Evolutionary conservation across 202 grass and related monocot genomes (phyloP), one percentile per base, ranked within the genome.

Genomic region (Zoysia matrella): DNA sequence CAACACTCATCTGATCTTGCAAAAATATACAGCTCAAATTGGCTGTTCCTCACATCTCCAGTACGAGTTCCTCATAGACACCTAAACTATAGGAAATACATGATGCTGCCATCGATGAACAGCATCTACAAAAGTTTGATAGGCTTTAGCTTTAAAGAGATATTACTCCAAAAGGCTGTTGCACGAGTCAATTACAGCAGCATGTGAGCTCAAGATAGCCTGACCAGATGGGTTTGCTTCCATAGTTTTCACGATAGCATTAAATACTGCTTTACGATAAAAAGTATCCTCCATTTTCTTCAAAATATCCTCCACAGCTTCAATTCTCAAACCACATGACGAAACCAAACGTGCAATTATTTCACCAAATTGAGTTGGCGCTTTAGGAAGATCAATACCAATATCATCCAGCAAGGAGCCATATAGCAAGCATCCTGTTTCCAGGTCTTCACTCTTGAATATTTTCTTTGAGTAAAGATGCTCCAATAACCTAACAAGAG

Each of bases 21-120:
- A 93, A 92, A 94, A 94, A 90, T 90, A 93, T 86, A 97, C 87
- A 94, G 82, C 91, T 90, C 94, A 91, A 92, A 89, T 79, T 88
- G 82, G 83, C 78, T 83, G 80, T 91, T 92, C 81, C 89, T 88
- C 87, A 80, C 85, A 90, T 80, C 84, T 82, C 65, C 75, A 81
- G 67, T 62, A 82, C 48, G 71, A 86, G 81, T 91, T 89, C 78
- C 86, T 87, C 74, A 65, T 68, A 60, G 80, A 66, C 64, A 83
- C 48, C 74, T 86, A 82, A 84, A 53, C 86, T 87, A 83, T 83
- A 83, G 80, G 89, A 88, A 91, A 85, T 80, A 91, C 89, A 80
- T 11, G 72, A 79, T 45, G 52, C 77, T 78, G 84, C 11, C 52
- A 60, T 16, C 56, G 5, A 77, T 82, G 68, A 76, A 73, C 81